phyloP scores from a whole-genome alignment of 768 basidiomycete species.

The Amanita pallidorosea region DNA sequence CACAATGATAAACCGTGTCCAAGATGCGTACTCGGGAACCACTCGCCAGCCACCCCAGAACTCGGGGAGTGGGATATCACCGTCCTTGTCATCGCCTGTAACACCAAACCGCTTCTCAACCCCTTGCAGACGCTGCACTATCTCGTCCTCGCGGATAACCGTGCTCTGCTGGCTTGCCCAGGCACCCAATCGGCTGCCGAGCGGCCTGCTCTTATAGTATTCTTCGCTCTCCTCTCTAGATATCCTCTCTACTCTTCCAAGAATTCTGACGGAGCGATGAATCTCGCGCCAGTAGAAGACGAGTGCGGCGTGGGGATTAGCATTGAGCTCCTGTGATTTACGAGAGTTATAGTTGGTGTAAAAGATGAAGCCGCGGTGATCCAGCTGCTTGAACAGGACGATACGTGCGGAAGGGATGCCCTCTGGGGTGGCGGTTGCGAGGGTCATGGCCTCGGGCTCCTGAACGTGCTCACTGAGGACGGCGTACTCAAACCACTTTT shows the following conservation, averaged over 20 bases:
- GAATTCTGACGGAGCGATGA: conserved; percentile 68
- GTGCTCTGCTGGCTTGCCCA: conserved; percentile 90
- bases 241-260: conserved; percentile 80
- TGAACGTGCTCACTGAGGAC: conserved; percentile 39
- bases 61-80: conserved; percentile 65
- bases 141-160: conserved; percentile 62
- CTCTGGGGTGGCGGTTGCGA: conserved; percentile 58
- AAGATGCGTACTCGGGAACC: conserved; percentile 63
- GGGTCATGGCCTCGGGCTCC: conserved; percentile 87
- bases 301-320: conserved; percentile 72
- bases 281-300: conserved; percentile 91
- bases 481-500: conserved; percentile 72
- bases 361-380: conserved; percentile 85
- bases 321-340: conserved; percentile 73
- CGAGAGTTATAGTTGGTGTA: conserved; percentile 95
- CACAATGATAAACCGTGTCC: neutral
- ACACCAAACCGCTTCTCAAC: conserved; percentile 48
- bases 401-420: conserved; percentile 83
- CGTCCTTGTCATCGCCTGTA: conserved; percentile 25
- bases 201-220: conserved; percentile 76
- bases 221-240: conserved; percentile 58
- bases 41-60: conserved; percentile 98
- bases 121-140: conserved; percentile 49
- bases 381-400: conserved; percentile 88
- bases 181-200: conserved; percentile 81